These are phyloP conservation scores for Blastobotrys americana DNA, from an alignment of 805 yeast genomes.

Conservation along the genomic window DNA sequence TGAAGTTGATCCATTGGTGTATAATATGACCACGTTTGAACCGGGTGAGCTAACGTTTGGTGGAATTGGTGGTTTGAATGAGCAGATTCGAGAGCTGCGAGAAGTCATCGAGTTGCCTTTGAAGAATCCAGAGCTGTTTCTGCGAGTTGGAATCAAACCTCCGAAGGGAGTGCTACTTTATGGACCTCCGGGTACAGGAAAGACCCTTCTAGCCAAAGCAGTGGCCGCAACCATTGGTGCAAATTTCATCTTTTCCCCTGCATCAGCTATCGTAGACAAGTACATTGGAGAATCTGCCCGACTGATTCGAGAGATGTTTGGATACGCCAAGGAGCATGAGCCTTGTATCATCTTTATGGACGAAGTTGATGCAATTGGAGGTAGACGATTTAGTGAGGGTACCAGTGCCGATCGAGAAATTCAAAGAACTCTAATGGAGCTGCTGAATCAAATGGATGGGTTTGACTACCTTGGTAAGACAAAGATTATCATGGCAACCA, in stretches of 20 bases:
- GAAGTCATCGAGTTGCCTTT: constrained; percentile 96
- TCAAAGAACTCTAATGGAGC: constrained; percentile 91
- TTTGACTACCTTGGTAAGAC: constrained; percentile 95
- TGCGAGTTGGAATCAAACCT: constrained; percentile 96
- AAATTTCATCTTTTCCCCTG: constrained; percentile 95
- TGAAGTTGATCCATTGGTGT: constrained; percentile 96
- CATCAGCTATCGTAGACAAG: constrained; percentile 95
- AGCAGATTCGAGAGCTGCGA: constrained; percentile 91
- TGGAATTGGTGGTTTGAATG: constrained; percentile 93
- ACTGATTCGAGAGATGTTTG: constrained; percentile 94
- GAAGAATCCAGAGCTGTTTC: constrained; percentile 92
- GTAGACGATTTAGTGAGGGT: constrained; percentile 95
- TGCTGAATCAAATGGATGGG: constrained; percentile 98
- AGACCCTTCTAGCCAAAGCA: constrained; percentile 91
- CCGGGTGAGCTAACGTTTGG: constrained; percentile 95
- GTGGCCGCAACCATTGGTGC: constrained; percentile 99
- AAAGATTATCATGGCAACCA: constrained; percentile 98
- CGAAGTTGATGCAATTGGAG: constrained; percentile 98
- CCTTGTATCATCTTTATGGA: constrained; percentile 98
- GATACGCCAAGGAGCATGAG: constrained; percentile 95
- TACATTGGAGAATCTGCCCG: constrained; percentile 98
- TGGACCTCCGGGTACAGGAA: constrained; percentile 99
- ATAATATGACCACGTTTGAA: constrained; percentile 95
- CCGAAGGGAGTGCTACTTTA: constrained; percentile 95
- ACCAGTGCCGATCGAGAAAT: constrained; percentile 99